Evolutionary conservation across 768 basidiomycete species (phyloP).

Genomic region (Suillus subaureus): DNA sequence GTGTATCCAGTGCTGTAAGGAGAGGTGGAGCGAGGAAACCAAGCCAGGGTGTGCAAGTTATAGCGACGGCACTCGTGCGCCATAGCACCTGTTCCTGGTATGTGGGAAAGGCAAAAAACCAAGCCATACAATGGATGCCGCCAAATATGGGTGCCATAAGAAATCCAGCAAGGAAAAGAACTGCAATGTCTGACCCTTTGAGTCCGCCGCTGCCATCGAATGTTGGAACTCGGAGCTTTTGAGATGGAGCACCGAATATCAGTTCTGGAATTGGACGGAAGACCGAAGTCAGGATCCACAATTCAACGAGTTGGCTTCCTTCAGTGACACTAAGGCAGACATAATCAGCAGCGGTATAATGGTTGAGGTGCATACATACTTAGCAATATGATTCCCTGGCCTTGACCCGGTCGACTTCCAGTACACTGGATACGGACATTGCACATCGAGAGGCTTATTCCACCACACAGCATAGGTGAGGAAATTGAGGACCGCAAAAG

Average conservation of each 20-base stretch:
- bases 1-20: too few species aligned
- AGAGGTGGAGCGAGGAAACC: too few species aligned
- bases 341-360: not conserved
- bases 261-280: too few species aligned
- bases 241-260: too few species aligned
- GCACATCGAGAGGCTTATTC: not conserved
- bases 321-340: not conserved
- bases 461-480: not conserved
- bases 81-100: slow-evolving; percentile 20
- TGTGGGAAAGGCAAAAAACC: slow-evolving; percentile 11
- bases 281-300: too few species aligned
- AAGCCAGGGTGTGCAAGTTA: slow-evolving; percentile 6
- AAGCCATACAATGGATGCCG: slow-evolving; percentile 25
- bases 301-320: too few species aligned
- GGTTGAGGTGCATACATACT: not conserved
- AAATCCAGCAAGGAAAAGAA: not conserved
- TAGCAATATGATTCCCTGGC: not conserved
- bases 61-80: slow-evolving; percentile 17
- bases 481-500: not conserved
- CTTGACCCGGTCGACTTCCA: not conserved
- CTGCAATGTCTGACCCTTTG: fast-evolving
- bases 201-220: not conserved
- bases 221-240: too few species aligned
- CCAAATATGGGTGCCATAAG: slow-evolving; percentile 10
- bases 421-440: not conserved